Evolutionary conservation across 805 yeast species (phyloP), one percentile per base, ranked within the genome.

Genomic region (Cyberlindnera xishuangbannaensis): DNA sequence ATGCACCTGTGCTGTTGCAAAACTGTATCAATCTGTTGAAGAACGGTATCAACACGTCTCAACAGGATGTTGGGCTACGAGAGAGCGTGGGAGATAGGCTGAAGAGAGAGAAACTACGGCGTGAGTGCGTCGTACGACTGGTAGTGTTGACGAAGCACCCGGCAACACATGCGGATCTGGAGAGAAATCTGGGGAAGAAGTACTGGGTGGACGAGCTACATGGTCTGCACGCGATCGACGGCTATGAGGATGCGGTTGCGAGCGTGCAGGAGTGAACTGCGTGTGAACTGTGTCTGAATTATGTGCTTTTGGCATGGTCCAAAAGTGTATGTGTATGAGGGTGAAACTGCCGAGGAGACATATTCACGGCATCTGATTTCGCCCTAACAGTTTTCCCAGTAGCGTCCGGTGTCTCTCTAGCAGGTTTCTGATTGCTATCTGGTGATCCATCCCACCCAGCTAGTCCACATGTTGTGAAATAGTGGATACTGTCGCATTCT

Each of bases 41-140:
- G 31, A 43, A 37, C 19, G 56, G 53, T 0, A 16, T 48, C 15
- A 42, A 39, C 30, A 21, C 47, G 14, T 29, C 43, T 13, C 45
- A 45, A 16, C 40, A 45, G 1, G 48, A 47, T 27, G 50, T 51
- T 28, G 57, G 57, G 4, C 30, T 52, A 15, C 32, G 56, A 28
- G 57, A 52, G 30, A 30, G 44, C 0, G 26, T 39, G 0, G 11
- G 34, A n/a, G 48, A 48, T 25, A 47, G 37, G 27, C 22, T 51
- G 5, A 34, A 21, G 13, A 40, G 53, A 15, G 47, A 47, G 32
- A 50, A 45, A 23, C 13, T 38, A 3, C 39, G 38, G 18, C 39
- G 56, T 16, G 53, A 50, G 27, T 50, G 51, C 25, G 36, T 48
- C 2, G 32, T 43, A 1, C 22, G 57, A 9, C 30, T 52, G 11